A percentile compares a stretch with the other conserved stretches of the same genome.
phyloP scores from a whole-genome alignment of 2,329 filamentous ascomycete genomes.

The Colletotrichum salicis region DNA sequence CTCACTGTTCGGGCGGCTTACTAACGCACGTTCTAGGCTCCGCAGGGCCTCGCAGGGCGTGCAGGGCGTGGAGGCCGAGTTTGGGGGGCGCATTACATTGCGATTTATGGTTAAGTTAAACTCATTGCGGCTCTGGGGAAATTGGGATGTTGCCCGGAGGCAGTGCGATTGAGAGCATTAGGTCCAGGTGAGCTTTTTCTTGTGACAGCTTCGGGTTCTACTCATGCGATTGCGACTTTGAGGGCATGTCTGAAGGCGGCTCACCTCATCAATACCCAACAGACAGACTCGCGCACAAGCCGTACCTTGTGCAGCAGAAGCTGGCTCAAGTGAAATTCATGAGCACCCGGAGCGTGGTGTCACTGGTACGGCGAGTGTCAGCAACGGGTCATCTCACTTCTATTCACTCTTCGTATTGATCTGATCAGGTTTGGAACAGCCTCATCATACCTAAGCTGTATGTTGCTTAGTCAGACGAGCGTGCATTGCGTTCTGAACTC shows the following conservation, averaged over 20 bases:
- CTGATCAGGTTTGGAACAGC: neutral
- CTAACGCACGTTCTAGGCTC: conserved; percentile 1
- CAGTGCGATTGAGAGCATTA: neutral
- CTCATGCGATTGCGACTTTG: neutral
- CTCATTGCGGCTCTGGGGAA: neutral
- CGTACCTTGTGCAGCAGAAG: neutral
- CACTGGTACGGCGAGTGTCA: neutral
- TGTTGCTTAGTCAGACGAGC: too few species aligned
- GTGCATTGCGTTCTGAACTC: too few species aligned
- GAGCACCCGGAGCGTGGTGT: neutral
- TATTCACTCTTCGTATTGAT: neutral
- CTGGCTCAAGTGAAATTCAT: neutral
- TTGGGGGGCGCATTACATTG: neutral
- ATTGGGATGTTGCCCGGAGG: neutral
- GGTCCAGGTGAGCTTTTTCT: neutral
- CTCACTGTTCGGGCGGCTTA: neutral
- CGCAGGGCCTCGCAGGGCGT: neutral
- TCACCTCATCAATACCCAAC: too few species aligned
- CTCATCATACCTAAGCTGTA: too few species aligned
- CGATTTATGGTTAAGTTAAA: conserved; percentile 10
- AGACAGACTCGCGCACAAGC: neutral
- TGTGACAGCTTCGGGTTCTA: neutral
- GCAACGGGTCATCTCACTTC: neutral
- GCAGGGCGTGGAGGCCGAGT: neutral
- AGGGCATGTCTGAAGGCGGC: too few species aligned